Percentiles rank a stretch among this genome's conserved stretches.
Conservation (phyloP, 2,329 filamentous ascomycete genomes). For the Magnaporthales sp. region DNA sequence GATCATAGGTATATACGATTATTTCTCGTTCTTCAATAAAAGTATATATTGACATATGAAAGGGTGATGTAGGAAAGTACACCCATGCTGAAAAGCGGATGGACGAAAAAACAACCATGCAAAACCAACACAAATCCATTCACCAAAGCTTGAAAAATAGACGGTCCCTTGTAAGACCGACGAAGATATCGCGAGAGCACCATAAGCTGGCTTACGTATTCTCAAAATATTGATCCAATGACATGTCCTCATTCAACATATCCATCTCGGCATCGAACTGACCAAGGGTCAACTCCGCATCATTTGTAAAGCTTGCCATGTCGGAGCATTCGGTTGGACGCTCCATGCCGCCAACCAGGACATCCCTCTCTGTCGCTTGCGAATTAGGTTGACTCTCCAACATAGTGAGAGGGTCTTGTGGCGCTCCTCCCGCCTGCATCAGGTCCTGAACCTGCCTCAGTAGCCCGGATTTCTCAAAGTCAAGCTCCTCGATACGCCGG, state of each 20-base stretch:
- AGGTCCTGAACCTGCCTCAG: neutral
- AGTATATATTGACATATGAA: neutral
- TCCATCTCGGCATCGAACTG: neutral
- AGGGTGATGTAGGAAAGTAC: neutral
- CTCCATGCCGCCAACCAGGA: slow-evolving; percentile 20
- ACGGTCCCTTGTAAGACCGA: neutral
- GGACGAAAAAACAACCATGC: neutral
- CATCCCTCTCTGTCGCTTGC: slow-evolving; percentile 9
- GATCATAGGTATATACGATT: neutral
- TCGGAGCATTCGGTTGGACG: neutral
- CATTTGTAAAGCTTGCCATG: slow-evolving; percentile 5
- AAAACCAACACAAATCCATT: neutral
- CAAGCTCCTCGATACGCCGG: neutral
- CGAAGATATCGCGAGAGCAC: neutral
- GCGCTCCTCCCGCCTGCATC: neutral
- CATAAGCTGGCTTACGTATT: neutral
- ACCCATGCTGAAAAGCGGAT: neutral
- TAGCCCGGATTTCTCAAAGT: neutral
- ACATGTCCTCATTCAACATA: neutral
- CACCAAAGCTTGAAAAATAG: neutral
- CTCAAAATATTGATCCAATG: neutral
- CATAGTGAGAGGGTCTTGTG: neutral
- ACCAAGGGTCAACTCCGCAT: neutral
- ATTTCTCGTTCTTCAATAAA: neutral
- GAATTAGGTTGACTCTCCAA: neutral